Percentiles rank a stretch among this genome's conserved stretches.
phyloP scores from a whole-genome alignment of 768 basidiomycete genomes.

The Lactarius vividus region DNA sequence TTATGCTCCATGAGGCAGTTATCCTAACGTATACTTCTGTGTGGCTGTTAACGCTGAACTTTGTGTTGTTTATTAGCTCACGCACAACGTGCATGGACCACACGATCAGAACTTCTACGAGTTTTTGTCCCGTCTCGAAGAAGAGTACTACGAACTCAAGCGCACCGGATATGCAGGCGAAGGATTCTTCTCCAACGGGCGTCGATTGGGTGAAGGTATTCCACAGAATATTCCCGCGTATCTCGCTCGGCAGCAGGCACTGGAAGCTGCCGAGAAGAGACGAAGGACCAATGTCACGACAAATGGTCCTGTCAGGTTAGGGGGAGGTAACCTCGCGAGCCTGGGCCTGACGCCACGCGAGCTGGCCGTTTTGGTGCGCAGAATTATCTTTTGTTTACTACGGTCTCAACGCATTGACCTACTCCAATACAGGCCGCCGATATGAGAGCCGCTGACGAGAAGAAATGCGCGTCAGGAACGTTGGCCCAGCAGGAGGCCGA shows the following conservation, averaged over 20 bases:
- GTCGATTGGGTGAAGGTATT: conserved; percentile 60
- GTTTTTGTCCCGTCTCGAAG: conserved; percentile 66
- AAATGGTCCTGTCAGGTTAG: conserved; percentile 52
- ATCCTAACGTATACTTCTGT: neutral
- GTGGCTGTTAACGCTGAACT: conserved; percentile 4
- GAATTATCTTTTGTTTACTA: neutral
- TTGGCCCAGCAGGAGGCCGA: conserved; percentile 58
- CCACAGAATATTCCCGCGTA: conserved; percentile 68
- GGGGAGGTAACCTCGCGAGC: conserved; percentile 44
- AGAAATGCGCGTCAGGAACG: conserved; percentile 64
- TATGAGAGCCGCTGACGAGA: conserved; percentile 68
- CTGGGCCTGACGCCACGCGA: conserved; percentile 60
- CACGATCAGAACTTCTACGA: conserved; percentile 87
- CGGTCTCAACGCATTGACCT: neutral
- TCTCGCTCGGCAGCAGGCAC: conserved; percentile 60
- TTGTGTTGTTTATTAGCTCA: conserved; percentile 50
- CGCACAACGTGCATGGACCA: conserved; percentile 85
- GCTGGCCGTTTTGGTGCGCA: conserved; percentile 64
- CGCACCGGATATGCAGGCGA: conserved; percentile 86
- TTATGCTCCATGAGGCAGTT: conserved; percentile 86
- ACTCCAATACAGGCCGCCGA: conserved; percentile 74
- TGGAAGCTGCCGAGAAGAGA: conserved; percentile 80
- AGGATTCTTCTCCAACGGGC: conserved; percentile 82
- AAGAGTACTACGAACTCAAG: conserved; percentile 80
- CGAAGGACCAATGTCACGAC: conserved; percentile 42